Evolutionary conservation across 352 stramenopile species (phyloP), one percentile per base, ranked within the genome.

Genomic region (Phytophthora chlamydospora): DNA sequence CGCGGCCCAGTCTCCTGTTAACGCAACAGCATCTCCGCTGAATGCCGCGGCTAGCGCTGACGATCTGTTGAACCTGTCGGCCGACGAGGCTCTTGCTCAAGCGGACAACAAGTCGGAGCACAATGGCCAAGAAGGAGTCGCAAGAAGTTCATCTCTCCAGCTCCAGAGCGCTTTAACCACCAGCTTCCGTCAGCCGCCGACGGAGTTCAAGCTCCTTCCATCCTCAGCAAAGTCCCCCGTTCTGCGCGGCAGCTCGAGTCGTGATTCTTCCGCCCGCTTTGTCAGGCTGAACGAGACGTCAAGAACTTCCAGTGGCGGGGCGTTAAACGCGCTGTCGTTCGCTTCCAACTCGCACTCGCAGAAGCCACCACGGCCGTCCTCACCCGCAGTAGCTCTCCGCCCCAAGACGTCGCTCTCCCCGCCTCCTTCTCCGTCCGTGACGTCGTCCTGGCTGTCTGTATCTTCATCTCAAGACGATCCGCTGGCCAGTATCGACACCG

Each of bases 181-280:
- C 32, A 75, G 48, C 21, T 40, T 71, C 42, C 61, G 45, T 31
- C 56, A 68, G 11, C 71, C 49, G 36, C 46, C 64, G 11, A 77
- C 68, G 8, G 64, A 77, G 47, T 71, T 79, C 51, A 76, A 71
- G 31, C 59, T 79, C 1, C 33, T 78, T 8, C 71, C 66, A 24
- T 59, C 67, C 2, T 56, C 59, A 36, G 66, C 53, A 13, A 71
- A 68, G 6, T 68, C 63, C 35, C 64, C 71, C 3, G 50, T 69
- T 10, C 32, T 55, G 16, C 56, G 67, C 38, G 44, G 62, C 17
- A 45, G 8, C 16, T 7, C 42, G 0, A 58, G 8, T 38, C 58
- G 58, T 16, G 62, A 66, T 36, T 61, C 48, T 38, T 58, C 56
- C 2, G 35, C 56, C n/a, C 46, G 44, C 13, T 68, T 68, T 56